Evolutionary conservation across 805 yeast species (phyloP).

Genomic region (Zygosaccharomyces pseudorouxii): DNA sequence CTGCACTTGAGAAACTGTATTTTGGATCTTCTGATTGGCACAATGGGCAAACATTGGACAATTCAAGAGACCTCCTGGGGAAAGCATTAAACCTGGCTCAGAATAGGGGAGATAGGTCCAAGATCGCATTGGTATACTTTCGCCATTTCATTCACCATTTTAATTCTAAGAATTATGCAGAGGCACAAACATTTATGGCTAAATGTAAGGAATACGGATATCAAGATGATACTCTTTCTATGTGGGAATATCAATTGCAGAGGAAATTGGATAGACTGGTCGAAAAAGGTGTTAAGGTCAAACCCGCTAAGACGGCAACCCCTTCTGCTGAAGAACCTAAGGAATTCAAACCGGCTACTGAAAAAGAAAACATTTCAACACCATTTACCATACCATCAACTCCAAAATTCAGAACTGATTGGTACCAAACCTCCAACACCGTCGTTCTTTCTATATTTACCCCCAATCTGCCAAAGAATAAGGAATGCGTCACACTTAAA

Average conservation of each 20-base stretch:
- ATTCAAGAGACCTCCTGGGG: constrained; percentile 33
- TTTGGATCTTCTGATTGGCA: constrained; percentile 40
- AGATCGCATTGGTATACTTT: constrained; percentile 46
- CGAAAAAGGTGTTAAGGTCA: constrained; percentile 6
- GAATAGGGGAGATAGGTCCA: constrained; percentile 42
- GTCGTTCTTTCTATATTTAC: constrained; percentile 70
- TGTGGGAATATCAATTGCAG: constrained; percentile 39
- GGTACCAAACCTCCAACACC: constrained; percentile 59
- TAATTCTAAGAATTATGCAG: constrained; percentile 39
- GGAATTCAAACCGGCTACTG: neutral
- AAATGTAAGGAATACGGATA: constrained; percentile 42
- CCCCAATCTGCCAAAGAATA: constrained; percentile 48
- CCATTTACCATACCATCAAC: neutral
- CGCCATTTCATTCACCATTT: constrained; percentile 47
- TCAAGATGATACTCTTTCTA: constrained; percentile 43
- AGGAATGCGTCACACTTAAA: constrained; percentile 38
- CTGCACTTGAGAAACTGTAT: constrained; percentile 43
- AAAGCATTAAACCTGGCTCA: constrained; percentile 45
- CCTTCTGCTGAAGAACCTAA: neutral
- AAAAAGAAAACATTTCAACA: neutral
- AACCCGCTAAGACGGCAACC: neutral
- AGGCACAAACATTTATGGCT: constrained; percentile 41
- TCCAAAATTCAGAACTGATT: constrained; percentile 47
- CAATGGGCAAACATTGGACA: constrained; percentile 40
- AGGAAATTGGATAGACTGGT: constrained; percentile 18